A percentile compares a stretch with the other conserved stretches of the same genome.
These are phyloP conservation scores for Calonectria leucothoes DNA, from an alignment of 2,329 filamentous ascomycete genomes.

Conservation along the genomic window DNA sequence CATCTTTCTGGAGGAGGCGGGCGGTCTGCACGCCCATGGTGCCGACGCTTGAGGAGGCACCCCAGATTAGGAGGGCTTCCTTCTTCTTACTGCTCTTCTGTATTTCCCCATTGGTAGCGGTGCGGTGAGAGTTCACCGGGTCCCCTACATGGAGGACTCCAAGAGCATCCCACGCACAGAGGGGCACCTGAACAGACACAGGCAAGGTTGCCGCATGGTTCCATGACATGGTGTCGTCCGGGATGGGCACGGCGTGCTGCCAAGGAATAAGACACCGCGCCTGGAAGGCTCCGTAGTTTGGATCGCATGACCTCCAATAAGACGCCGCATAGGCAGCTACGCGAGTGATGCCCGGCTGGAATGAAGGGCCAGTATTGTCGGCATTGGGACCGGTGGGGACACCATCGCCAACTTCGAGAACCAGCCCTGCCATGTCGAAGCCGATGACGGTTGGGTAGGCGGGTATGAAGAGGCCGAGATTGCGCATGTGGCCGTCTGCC, in stretches of 20 bases:
- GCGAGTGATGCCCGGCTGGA: slow-evolving; percentile 49
- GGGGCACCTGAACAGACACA: slow-evolving; percentile 50
- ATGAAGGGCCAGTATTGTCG: slow-evolving; percentile 28
- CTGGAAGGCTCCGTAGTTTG: slow-evolving; percentile 61
- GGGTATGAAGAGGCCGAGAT: slow-evolving; percentile 53
- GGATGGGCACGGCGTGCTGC: slow-evolving; percentile 52
- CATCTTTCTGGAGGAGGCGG: slow-evolving; percentile 48
- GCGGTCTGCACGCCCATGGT: slow-evolving; percentile 57
- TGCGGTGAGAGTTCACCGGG: slow-evolving; percentile 6
- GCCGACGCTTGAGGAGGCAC: slow-evolving; percentile 58
- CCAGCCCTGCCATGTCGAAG: slow-evolving; percentile 56
- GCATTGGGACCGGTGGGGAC: slow-evolving; percentile 44
- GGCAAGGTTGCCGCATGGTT: slow-evolving; percentile 54
- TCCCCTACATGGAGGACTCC: slow-evolving; percentile 44
- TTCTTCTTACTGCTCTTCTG: slow-evolving; percentile 22
- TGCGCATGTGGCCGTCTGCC: slow-evolving; percentile 56
- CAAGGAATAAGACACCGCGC: slow-evolving; percentile 55
- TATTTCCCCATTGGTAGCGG: background rate
- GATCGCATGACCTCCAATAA: slow-evolving; percentile 55
- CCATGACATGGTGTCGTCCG: slow-evolving; percentile 48
- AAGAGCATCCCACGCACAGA: slow-evolving; percentile 53
- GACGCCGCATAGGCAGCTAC: slow-evolving; percentile 52
- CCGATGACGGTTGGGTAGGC: slow-evolving; percentile 55
- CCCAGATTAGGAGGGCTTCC: slow-evolving; percentile 56
- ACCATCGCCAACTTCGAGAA: slow-evolving; percentile 53